Evolutionary conservation across 768 basidiomycete genomes (phyloP).

Genomic region (Leucosporidium creatinivorum): DNA sequence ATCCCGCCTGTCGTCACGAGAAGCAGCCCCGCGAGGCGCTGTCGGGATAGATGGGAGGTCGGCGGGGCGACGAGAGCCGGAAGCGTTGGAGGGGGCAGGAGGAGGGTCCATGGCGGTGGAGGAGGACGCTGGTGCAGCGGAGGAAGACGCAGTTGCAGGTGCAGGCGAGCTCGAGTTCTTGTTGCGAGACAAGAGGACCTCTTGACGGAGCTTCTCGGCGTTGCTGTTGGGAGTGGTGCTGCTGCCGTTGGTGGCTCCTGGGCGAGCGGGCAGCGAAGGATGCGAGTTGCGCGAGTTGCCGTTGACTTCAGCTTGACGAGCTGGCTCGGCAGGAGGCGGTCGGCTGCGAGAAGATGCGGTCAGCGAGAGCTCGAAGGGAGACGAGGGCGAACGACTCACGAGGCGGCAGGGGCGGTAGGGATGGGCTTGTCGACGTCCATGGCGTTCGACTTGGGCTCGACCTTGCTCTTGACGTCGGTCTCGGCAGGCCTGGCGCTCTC

Average conservation of each 20-base stretch:
- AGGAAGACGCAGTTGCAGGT: not conserved
- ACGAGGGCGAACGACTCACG: not conserved
- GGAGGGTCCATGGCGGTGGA: slow-evolving; percentile 27
- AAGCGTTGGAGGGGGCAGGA: not conserved
- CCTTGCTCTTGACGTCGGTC: slow-evolving; percentile 5
- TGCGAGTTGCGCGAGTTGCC: not conserved
- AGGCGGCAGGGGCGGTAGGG: not conserved
- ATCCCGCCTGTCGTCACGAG: too few relatives aligned
- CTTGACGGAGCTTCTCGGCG: slow-evolving; percentile 17
- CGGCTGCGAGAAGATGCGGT: not conserved
- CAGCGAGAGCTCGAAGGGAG: not conserved
- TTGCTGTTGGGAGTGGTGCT: not conserved
- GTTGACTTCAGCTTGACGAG: slow-evolving; percentile 2
- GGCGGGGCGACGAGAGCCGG: not conserved
- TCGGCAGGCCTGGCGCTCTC: not conserved
- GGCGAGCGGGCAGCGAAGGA: not conserved
- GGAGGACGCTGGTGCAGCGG: slow-evolving; percentile 8
- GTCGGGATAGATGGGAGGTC: not conserved
- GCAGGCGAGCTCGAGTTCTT: too few relatives aligned
- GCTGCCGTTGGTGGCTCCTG: slow-evolving; percentile 2
- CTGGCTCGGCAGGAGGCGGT: not conserved
- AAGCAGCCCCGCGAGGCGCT: too few relatives aligned
- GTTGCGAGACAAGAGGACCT: slow-evolving; percentile 11
- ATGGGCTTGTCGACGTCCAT: slow-evolving; percentile 3
- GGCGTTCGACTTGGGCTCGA: not conserved